These are phyloP conservation scores for Suillus occidentalis DNA, from an alignment of 768 basidiomycete species.

Conservation along the genomic window DNA sequence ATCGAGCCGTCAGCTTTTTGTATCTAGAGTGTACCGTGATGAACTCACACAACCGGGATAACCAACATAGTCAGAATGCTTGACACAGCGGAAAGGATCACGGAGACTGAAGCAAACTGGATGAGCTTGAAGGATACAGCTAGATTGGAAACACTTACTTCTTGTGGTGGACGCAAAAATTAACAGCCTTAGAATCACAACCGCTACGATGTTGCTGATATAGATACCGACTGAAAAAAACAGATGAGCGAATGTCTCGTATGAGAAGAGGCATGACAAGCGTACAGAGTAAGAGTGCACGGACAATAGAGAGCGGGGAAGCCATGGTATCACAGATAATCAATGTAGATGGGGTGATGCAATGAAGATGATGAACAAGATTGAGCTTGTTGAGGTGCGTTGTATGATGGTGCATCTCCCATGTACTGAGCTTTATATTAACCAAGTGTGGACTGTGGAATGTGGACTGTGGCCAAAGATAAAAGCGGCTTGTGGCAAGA, in stretches of 20 bases:
- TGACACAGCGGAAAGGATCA: slow-evolving; percentile 17
- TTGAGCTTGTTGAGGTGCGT: slow-evolving; percentile 1
- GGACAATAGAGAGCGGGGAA: slow-evolving; percentile 21
- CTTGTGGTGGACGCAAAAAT: slow-evolving; percentile 22
- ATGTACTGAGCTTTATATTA: neutral
- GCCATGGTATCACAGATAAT: slow-evolving; percentile 27
- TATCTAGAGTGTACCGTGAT: neutral
- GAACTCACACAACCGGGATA: slow-evolving; percentile 20
- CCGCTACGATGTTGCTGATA: slow-evolving; percentile 13
- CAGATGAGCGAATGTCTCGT: neutral
- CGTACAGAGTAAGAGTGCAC: slow-evolving; percentile 22
- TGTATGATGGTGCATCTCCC: neutral
- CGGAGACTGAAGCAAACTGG: slow-evolving; percentile 17
- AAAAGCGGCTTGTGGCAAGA: neutral
- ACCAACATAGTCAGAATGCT: slow-evolving; percentile 11
- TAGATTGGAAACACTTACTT: slow-evolving; percentile 14
- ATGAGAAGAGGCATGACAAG: neutral
- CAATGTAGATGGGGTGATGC: neutral
- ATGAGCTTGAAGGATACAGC: neutral
- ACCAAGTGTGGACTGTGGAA: neutral
- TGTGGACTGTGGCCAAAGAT: neutral
- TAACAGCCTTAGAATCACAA: slow-evolving; percentile 17
- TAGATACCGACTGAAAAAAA: slow-evolving; percentile 17
- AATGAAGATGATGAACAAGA: slow-evolving; percentile 8
- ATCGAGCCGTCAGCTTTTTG: neutral